These are phyloP conservation scores for Pythium dissotocum DNA, from an alignment of 352 stramenopile species.

Conservation along the genomic window DNA sequence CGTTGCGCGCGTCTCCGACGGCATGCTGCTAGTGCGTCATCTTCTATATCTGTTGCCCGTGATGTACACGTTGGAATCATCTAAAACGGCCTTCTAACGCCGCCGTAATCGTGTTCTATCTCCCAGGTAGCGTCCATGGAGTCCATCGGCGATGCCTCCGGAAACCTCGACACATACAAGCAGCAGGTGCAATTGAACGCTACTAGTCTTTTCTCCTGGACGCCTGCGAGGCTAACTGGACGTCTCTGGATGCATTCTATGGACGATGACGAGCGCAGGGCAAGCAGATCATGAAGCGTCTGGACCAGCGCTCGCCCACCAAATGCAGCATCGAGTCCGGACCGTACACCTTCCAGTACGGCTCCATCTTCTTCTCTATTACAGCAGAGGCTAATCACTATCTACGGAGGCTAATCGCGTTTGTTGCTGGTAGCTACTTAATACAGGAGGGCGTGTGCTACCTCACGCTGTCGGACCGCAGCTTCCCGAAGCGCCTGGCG, in stretches of 20 bases:
- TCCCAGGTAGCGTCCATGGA: conserved; percentile 93
- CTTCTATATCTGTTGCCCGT: not conserved
- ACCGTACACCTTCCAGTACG: conserved; percentile 91
- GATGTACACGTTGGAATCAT: not conserved
- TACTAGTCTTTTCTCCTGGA: not conserved
- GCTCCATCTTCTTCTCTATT: not conserved
- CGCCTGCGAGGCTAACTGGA: not conserved
- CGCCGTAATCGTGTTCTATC: conserved; percentile 7
- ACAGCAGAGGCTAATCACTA: not conserved
- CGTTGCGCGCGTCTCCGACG: conserved; percentile 92
- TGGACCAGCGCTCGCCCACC: conserved; percentile 89
- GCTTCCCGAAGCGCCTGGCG: conserved; percentile 96
- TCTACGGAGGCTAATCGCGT: not conserved
- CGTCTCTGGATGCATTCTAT: conserved; percentile 2
- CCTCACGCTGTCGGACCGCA: conserved; percentile 94
- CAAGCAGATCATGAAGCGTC: conserved; percentile 93
- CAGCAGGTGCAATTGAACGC: conserved; percentile 50
- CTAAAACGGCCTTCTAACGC: not conserved
- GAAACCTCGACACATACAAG: conserved; percentile 89
- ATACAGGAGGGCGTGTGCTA: conserved; percentile 98
- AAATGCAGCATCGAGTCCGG: conserved; percentile 95
- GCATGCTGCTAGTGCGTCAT: conserved; percentile 86
- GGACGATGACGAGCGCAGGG: conserved; percentile 42
- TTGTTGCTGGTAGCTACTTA: conserved; percentile 84
- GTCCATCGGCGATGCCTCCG: conserved; percentile 75